Evolutionary conservation across 306 rosid species (phyloP), one percentile per base, ranked within the genome.

Genomic region (Trichosanthes truncata): DNA sequence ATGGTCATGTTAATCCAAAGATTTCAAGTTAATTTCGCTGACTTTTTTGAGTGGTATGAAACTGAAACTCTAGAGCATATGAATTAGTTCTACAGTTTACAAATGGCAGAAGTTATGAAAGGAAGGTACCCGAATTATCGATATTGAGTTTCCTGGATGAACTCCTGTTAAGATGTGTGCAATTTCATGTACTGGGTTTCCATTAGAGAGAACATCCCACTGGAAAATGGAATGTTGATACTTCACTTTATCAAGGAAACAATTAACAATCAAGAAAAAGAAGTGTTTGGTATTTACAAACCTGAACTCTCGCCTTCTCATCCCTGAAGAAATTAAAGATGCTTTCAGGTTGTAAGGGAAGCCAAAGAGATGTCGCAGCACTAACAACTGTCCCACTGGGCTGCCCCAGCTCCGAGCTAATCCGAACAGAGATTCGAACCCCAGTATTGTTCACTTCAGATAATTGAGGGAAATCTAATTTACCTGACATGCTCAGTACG

Each of bases 171-270:
- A 65, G 78, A 94, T 84, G 65, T 76, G 90, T 2, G 80, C 90
- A 80, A 92, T 61, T 80, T 83, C 85, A 4, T 79, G 74, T 18
- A 78, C 84, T 12, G 83, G 67, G 77, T 78, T 71, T 73, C 83
- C 89, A 76, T 38, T 9, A 15, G 80, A 77, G 23, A 92, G 87
- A 74, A 87, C 82, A 80, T 94, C 97, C 97, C 98, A 91, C 96
- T 93, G 80, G 40, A 43, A 74, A 3, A 80, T 23, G 81, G 60
- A 6, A 68, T 66, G 48, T 66, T 6, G 38, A 46, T 18, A 9
- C 35, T 36, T 20, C 76, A 69, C 33, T 21, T 67, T 5, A 69
- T n/a, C 20, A 69, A 23, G 35, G 55, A 26, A 69, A 46, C 23
- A 25, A 72, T 8, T 0, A 71, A 0, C 36, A 23, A 23, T n/a